These are phyloP conservation scores for Lophiostoma macrostomum DNA, from an alignment of 495 filamentous ascomycete species.

Conservation along the genomic window DNA sequence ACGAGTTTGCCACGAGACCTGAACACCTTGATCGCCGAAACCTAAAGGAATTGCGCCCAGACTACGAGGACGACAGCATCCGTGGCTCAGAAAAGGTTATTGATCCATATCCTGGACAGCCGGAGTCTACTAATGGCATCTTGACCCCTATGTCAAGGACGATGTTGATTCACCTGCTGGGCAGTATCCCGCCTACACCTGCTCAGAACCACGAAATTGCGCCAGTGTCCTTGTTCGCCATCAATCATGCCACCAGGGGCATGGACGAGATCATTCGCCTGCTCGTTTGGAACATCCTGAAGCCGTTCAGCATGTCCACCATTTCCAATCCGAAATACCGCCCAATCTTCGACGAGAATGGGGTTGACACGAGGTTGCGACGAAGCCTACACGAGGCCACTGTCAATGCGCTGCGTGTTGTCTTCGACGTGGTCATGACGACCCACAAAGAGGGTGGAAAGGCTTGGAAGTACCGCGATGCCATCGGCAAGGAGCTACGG, in stretches of 20 bases:
- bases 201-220: conserved; percentile 85
- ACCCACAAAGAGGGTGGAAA: conserved; percentile 73
- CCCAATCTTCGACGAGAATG: conserved; percentile 14
- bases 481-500: conserved; percentile 75
- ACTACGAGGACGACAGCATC: neutral
- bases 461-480: conserved; percentile 84
- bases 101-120: too few relatives aligned
- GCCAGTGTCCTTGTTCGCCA: conserved; percentile 82
- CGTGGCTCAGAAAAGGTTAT: too few relatives aligned
- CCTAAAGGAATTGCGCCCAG: neutral
- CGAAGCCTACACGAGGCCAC: conserved; percentile 48
- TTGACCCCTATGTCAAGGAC: too few relatives aligned
- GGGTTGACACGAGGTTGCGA: conserved; percentile 31
- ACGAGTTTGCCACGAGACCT: neutral
- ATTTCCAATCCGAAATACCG: too few relatives aligned
- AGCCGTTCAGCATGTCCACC: too few relatives aligned
- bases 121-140: too few relatives aligned
- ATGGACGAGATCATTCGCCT: conserved; percentile 88
- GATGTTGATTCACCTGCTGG: too few relatives aligned
- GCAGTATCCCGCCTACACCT: too few relatives aligned
- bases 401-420: conserved; percentile 67
- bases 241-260: conserved; percentile 73
- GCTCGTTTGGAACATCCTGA: conserved; percentile 75
- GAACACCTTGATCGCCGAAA: neutral
- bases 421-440: conserved; percentile 84